These are phyloP conservation scores for Saccharomycopsis hybrid DNA, from an alignment of 1,139 yeast genomes.

Conservation along the genomic window DNA sequence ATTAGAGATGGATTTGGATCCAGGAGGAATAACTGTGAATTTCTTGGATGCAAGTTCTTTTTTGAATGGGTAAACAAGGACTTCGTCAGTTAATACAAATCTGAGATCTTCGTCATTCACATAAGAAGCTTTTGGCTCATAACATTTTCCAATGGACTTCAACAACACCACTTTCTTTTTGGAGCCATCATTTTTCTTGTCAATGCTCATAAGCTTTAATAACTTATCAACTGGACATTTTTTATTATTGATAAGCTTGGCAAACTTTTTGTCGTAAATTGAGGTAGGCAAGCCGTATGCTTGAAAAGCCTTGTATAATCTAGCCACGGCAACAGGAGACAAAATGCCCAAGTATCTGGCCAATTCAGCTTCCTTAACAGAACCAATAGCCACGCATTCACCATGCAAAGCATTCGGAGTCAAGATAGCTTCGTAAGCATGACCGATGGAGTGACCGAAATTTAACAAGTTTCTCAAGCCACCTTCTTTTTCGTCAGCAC, in stretches of 20 bases:
- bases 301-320: slow-evolving; percentile 73
- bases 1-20: slow-evolving; percentile 93
- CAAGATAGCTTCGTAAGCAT: slow-evolving; percentile 93
- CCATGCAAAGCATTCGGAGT: slow-evolving; percentile 97
- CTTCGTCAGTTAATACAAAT: slow-evolving; percentile 80
- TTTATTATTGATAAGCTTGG: slow-evolving; percentile 61
- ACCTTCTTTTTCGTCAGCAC: slow-evolving; percentile 92
- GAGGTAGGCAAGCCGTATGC: slow-evolving; percentile 85
- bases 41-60: slow-evolving; percentile 33
- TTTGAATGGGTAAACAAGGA: slow-evolving; percentile 54
- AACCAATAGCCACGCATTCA: slow-evolving; percentile 94
- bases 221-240: slow-evolving; percentile 67
- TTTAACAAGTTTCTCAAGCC: slow-evolving; percentile 87
- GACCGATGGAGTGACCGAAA: slow-evolving; percentile 97
- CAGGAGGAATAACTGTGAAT: slow-evolving; percentile 70
- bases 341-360: slow-evolving; percentile 84
- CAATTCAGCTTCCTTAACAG: slow-evolving; percentile 90
- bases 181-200: slow-evolving; percentile 91
- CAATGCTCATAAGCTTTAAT: slow-evolving; percentile 85
- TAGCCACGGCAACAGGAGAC: slow-evolving; percentile 90
- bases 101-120: slow-evolving; percentile 76
- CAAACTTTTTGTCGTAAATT: slow-evolving; percentile 65
- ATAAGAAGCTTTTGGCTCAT: slow-evolving; percentile 81
- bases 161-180: slow-evolving; percentile 82
- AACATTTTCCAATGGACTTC: slow-evolving; percentile 80